A percentile compares a stretch with the other conserved stretches of the same genome.
Conservation (phyloP, 2,329 filamentous ascomycete species). For the Neofusicoccum sp. region DNA sequence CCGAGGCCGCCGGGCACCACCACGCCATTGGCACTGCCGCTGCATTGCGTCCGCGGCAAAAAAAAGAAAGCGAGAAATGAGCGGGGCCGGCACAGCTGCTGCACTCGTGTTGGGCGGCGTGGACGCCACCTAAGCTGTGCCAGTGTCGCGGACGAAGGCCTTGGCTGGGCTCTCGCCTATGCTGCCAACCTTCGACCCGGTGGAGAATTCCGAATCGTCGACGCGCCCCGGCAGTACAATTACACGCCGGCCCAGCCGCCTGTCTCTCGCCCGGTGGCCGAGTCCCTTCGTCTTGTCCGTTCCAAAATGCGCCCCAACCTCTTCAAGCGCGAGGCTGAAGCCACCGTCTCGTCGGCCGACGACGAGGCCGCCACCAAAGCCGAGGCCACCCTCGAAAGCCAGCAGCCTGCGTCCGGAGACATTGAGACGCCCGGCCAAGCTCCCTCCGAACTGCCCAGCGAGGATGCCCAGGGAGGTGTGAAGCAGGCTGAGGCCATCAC, state of each 20-base stretch:
- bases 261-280: not conserved
- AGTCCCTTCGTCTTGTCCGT: not conserved
- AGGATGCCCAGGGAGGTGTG: slow-evolving; percentile 41
- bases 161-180: not conserved
- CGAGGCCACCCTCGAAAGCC: not conserved
- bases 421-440: not conserved
- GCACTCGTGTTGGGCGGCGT: not conserved
- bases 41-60: not conserved
- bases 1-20: not conserved
- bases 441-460: slow-evolving; percentile 23
- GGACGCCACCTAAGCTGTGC: not conserved
- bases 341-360: not conserved
- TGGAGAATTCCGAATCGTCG: not conserved
- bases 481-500: slow-evolving; percentile 45
- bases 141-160: not conserved
- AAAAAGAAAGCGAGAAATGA: not conserved
- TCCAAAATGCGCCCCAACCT: slow-evolving; percentile 1
- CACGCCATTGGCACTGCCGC: not conserved
- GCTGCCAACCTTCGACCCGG: not conserved
- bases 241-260: not conserved
- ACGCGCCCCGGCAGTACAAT: not conserved
- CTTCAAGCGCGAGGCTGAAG: not conserved
- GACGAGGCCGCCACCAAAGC: too few species aligned
- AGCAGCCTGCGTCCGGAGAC: not conserved
- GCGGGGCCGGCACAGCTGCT: not conserved